Percentiles rank a stretch among this genome's conserved stretches.
Evolutionary conservation across 768 basidiomycete genomes (phyloP).

Genomic region (Cyathus striatus): DNA sequence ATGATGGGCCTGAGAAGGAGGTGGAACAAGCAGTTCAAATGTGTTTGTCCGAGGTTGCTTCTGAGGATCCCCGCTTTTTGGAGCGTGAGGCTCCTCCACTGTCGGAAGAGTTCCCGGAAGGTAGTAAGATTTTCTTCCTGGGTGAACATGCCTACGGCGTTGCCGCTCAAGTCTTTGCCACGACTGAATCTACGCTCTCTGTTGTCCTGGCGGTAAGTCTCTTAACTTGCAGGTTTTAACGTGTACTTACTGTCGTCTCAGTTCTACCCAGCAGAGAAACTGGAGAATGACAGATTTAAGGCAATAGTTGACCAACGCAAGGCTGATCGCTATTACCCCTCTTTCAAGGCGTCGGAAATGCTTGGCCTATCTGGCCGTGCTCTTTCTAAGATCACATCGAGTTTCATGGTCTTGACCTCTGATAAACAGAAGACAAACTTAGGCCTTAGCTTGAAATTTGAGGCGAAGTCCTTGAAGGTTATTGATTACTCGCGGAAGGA

Average conservation of each 20-base stretch:
- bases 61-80: slow-evolving; percentile 84
- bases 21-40: slow-evolving; percentile 85
- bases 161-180: slow-evolving; percentile 81
- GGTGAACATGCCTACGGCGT: slow-evolving; percentile 95
- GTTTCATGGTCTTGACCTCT: slow-evolving; percentile 78
- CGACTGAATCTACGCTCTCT: slow-evolving; percentile 64
- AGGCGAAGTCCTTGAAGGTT: slow-evolving; percentile 90
- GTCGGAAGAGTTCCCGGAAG: slow-evolving; percentile 84
- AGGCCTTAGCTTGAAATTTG: slow-evolving; percentile 94
- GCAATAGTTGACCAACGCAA: slow-evolving; percentile 49
- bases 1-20: slow-evolving; percentile 79
- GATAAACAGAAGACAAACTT: slow-evolving; percentile 83
- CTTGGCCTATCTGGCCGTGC: slow-evolving; percentile 74
- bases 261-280: slow-evolving; percentile 85
- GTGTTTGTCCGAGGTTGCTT: slow-evolving; percentile 70
- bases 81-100: slow-evolving; percentile 82
- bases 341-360: slow-evolving; percentile 72
- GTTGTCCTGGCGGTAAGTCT: slow-evolving; percentile 78
- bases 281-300: slow-evolving; percentile 78
- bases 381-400: slow-evolving; percentile 88
- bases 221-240: not conserved
- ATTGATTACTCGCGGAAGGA: slow-evolving; percentile 87
- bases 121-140: slow-evolving; percentile 92
- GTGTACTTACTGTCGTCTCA: slow-evolving; percentile 18
- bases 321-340: slow-evolving; percentile 64